These are phyloP conservation scores for Amanita rubescens DNA, from an alignment of 768 basidiomycete species.

Conservation along the genomic window DNA sequence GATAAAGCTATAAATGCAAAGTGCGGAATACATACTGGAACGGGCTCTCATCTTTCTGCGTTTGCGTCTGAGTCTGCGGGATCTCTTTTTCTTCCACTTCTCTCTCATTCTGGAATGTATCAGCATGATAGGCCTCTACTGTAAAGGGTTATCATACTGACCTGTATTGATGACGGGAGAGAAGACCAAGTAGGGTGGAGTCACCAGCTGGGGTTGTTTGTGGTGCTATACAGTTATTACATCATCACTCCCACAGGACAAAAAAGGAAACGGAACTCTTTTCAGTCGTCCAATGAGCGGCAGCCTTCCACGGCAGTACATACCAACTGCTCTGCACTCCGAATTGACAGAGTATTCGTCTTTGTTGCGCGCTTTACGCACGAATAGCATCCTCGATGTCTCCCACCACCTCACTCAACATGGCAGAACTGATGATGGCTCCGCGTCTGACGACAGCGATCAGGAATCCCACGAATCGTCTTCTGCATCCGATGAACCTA, in stretches of 20 bases:
- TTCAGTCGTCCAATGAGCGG: not conserved
- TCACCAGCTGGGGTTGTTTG: slow-evolving; percentile 1
- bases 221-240: slow-evolving; percentile 38
- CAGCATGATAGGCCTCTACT: not conserved
- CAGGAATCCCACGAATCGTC: slow-evolving; percentile 1
- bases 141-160: slow-evolving; percentile 13
- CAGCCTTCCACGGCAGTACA: slow-evolving; percentile 23
- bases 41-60: slow-evolving; percentile 95
- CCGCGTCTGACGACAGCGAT: slow-evolving; percentile 20
- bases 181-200: slow-evolving; percentile 15
- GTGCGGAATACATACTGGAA: slow-evolving; percentile 60
- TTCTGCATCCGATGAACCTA: not conserved
- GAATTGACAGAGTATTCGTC: slow-evolving; percentile 65
- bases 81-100: slow-evolving; percentile 97
- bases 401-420: slow-evolving; percentile 34
- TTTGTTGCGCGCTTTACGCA: slow-evolving; percentile 57
- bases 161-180: slow-evolving; percentile 26
- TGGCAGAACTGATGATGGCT: slow-evolving; percentile 2
- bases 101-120: slow-evolving; percentile 67
- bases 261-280: not conserved
- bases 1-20: not conserved
- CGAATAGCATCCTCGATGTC: slow-evolving; percentile 50
- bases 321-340: slow-evolving; percentile 49
- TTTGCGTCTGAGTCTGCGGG: slow-evolving; percentile 87
- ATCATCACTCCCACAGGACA: slow-evolving; percentile 24